Base-by-base conservation (phyloP, 2,329 filamentous ascomycete species). In the Gliomastix tumulicola region DNA sequence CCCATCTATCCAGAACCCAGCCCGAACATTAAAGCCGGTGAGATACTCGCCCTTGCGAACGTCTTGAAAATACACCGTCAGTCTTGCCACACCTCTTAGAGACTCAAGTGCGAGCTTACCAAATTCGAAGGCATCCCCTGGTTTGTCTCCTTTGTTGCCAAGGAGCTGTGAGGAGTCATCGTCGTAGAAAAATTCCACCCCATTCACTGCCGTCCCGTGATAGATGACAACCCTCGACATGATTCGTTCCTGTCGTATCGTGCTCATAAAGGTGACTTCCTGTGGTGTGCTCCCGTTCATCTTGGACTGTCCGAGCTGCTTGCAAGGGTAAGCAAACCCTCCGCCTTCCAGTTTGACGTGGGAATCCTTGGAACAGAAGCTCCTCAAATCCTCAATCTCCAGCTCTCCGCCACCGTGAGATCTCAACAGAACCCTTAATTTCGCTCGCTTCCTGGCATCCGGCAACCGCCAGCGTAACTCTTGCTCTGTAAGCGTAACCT, bases 161-260 rank as follows among this genome's bases (percentile, higher is more conserved):
- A 98, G 94, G 4, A 96, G 59, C 54, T 96, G 88, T 37, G 71
- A 83, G 2, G 85, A 83, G 13, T 76, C 74, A 56, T 97, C 88
- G 51, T 97, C 90, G 53, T 95, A 97, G 41, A 85, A 71, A 59
- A 98, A 97, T 56, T 97, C 90, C 16, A 98, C 60, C 1, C 92
- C 92, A 55, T 94, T 84, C 11, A 97, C 54, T 5, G 82, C 82
- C 40, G 70, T 66, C 3, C 85, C 88, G 49, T 88, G 82, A 52
- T 88, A 94, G 12, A 94, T 70, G 41, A 79, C 74, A 39, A 96
- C 74, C 6, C 76, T 76, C 2, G 79, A 82, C 43, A 97, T 67
- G 21, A 95, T 71, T 44, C 88, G 83, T 21, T 78, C 84, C 43
- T 79, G 75, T 27, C 76, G 71, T 32, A 74, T 62, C 12, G 80